Percentiles rank a stretch among this genome's conserved stretches.
Conservation (phyloP, 768 basidiomycete genomes). For the Leccinum broughii region DNA sequence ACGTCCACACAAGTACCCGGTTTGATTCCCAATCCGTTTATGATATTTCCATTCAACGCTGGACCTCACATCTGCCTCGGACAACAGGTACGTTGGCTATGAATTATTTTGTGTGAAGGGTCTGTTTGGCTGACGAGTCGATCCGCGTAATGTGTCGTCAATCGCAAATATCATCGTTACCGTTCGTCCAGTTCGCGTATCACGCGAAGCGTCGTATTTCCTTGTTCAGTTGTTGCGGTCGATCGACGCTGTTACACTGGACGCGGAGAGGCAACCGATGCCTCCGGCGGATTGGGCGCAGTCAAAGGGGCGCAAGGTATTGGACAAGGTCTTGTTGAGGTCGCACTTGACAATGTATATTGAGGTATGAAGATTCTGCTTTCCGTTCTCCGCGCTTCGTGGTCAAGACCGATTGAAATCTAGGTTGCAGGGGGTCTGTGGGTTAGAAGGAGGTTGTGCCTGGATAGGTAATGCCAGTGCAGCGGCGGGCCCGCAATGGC, state of each 20-base stretch:
- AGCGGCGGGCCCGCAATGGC: too few species aligned
- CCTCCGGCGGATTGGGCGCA: slow-evolving; percentile 36
- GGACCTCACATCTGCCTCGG: slow-evolving; percentile 66
- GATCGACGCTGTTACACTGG: slow-evolving; percentile 44
- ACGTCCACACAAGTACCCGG: slow-evolving; percentile 51
- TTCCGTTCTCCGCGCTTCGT: background rate
- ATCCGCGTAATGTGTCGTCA: background rate
- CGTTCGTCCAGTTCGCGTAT: slow-evolving; percentile 45
- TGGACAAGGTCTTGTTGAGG: slow-evolving; percentile 41
- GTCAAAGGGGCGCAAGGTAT: slow-evolving; percentile 36
- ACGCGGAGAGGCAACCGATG: slow-evolving; percentile 35
- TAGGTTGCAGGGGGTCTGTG: slow-evolving; percentile 26
- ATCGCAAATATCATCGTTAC: background rate
- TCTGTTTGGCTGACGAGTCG: background rate
- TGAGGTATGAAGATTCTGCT: slow-evolving; percentile 29
- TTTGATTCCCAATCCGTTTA: slow-evolving; percentile 59
- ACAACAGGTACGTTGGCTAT: slow-evolving; percentile 40
- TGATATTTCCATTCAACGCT: slow-evolving; percentile 69
- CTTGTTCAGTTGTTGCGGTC: slow-evolving; percentile 52
- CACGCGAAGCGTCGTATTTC: slow-evolving; percentile 55
- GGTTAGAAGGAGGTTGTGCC: slow-evolving; percentile 22
- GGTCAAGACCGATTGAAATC: background rate
- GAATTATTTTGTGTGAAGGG: background rate
- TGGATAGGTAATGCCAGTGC: background rate
- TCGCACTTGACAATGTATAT: slow-evolving; percentile 46